Conservation (phyloP, 2,329 filamentous ascomycete species). For the Lachnellula hyalina region DNA sequence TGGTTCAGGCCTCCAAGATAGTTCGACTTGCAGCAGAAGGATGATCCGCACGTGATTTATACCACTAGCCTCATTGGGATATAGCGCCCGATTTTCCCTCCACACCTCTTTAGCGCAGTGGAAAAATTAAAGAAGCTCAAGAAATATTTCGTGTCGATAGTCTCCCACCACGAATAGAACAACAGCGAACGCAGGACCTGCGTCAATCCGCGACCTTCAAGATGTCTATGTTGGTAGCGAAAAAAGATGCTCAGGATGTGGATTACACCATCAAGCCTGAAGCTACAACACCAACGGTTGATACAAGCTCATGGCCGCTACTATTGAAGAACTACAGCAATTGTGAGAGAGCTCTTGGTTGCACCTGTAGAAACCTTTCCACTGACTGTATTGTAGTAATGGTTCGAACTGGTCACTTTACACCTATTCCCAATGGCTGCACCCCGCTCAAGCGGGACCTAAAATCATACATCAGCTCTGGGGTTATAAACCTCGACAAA, state of each 20-base stretch:
- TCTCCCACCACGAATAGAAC: conserved; percentile 3
- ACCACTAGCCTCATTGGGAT: neutral
- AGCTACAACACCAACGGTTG: conserved; percentile 68
- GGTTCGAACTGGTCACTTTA: conserved; percentile 93
- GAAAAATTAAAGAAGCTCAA: conserved; percentile 12
- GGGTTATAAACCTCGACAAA: conserved; percentile 98
- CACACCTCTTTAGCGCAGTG: conserved; percentile 11
- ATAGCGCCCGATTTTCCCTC: neutral
- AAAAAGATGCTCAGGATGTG: conserved; percentile 44
- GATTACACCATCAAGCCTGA: conserved; percentile 92
- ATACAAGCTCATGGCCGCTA: conserved; percentile 88
- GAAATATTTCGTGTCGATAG: conserved; percentile 8
- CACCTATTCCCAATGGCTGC: conserved; percentile 89
- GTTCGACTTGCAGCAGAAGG: no score
- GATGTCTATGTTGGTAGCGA: conserved; percentile 44
- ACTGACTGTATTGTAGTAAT: conserved; percentile 55
- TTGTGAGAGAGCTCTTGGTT: conserved; percentile 51
- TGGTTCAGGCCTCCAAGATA: no score
- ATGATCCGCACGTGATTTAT: neutral
- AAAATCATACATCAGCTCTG: conserved; percentile 94
- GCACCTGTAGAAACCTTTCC: conserved; percentile 1
- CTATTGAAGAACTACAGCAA: conserved; percentile 95
- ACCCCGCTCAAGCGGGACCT: conserved; percentile 88
- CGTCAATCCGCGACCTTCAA: conserved; percentile 20
- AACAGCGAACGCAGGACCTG: conserved; percentile 8